Conservation (phyloP, 805 yeast species). For the Tetrapisispora fleetii region DNA sequence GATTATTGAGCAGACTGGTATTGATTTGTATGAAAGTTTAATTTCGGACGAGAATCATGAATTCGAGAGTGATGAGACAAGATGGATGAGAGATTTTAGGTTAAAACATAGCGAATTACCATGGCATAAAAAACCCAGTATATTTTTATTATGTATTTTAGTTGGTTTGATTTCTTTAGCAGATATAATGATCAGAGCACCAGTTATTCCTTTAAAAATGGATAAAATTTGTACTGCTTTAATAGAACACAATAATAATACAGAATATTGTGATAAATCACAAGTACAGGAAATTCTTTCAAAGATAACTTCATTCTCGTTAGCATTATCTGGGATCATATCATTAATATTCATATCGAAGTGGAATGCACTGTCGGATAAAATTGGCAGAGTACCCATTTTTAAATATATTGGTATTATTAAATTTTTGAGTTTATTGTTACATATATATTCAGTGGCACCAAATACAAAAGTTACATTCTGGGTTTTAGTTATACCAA, state of each 20-base stretch:
- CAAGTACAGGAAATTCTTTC: slow-evolving; percentile 39
- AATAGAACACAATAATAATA: slow-evolving; percentile 9
- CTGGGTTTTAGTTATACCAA: slow-evolving; percentile 34
- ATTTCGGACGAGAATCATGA: slow-evolving; percentile 4
- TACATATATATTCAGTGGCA: slow-evolving; percentile 21
- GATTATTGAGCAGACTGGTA: slow-evolving; percentile 16
- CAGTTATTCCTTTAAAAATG: slow-evolving; percentile 31
- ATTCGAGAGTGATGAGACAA: slow-evolving; percentile 10
- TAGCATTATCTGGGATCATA: slow-evolving; percentile 35
- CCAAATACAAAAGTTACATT: slow-evolving; percentile 32
- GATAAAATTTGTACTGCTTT: slow-evolving; percentile 34
- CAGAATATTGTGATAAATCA: slow-evolving; percentile 29
- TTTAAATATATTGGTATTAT: slow-evolving; percentile 30
- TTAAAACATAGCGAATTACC: slow-evolving; percentile 32
- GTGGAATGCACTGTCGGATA: slow-evolving; percentile 54
- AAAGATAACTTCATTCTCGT: slow-evolving; percentile 36
- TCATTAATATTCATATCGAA: slow-evolving; percentile 49
- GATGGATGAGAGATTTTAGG: slow-evolving; percentile 44
- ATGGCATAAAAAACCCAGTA: slow-evolving; percentile 52
- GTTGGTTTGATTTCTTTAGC: slow-evolving; percentile 37
- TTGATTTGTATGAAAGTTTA: slow-evolving; percentile 9
- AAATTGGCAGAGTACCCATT: slow-evolving; percentile 49
- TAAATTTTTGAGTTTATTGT: slow-evolving; percentile 14
- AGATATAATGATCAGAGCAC: slow-evolving; percentile 31
- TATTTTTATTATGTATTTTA: slow-evolving; percentile 37